phyloP scores from a whole-genome alignment of 352 stramenopile species.

The Phytophthora sp. region DNA sequence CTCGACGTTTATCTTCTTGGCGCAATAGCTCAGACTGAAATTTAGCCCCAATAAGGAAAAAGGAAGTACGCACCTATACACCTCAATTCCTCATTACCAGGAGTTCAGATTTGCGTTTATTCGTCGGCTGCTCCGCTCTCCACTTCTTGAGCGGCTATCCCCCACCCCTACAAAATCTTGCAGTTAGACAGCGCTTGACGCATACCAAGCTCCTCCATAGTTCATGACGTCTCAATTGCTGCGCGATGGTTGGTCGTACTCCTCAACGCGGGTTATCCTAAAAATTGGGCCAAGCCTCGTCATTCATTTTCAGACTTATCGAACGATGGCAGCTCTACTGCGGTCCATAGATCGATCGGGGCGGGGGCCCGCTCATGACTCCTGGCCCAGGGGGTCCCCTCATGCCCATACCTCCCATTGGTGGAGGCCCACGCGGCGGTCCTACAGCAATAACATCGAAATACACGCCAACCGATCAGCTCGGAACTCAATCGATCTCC shows the following conservation, averaged over 20 bases:
- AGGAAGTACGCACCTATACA: slow-evolving; percentile 40
- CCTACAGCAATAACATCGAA: slow-evolving; percentile 27
- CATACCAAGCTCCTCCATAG: background rate
- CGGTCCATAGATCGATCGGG: slow-evolving; percentile 78
- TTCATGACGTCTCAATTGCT: background rate
- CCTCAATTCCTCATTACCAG: slow-evolving; percentile 19
- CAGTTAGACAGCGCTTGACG: too few species aligned
- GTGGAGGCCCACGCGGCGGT: slow-evolving; percentile 54
- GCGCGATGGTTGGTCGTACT: background rate
- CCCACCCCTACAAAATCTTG: background rate
- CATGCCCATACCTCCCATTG: slow-evolving; percentile 50
- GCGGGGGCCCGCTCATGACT: slow-evolving; percentile 42
- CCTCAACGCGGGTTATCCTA: background rate
- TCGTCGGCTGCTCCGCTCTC: slow-evolving; percentile 14
- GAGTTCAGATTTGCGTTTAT: slow-evolving; percentile 38
- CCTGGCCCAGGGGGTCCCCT: slow-evolving; percentile 35
- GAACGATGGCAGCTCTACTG: slow-evolving; percentile 36
- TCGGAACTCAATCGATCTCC: background rate
- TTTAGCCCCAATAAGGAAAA: slow-evolving; percentile 20
- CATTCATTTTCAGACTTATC: slow-evolving; percentile 6
- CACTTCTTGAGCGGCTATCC: slow-evolving; percentile 1
- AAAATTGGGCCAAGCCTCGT: background rate
- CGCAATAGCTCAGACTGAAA: slow-evolving; percentile 26
- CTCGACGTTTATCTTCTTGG: slow-evolving; percentile 22
- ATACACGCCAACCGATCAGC: background rate